These are phyloP conservation scores for Escallonia herrerae DNA, from an alignment of 129 eudicot genomes.

Conservation along the genomic window DNA sequence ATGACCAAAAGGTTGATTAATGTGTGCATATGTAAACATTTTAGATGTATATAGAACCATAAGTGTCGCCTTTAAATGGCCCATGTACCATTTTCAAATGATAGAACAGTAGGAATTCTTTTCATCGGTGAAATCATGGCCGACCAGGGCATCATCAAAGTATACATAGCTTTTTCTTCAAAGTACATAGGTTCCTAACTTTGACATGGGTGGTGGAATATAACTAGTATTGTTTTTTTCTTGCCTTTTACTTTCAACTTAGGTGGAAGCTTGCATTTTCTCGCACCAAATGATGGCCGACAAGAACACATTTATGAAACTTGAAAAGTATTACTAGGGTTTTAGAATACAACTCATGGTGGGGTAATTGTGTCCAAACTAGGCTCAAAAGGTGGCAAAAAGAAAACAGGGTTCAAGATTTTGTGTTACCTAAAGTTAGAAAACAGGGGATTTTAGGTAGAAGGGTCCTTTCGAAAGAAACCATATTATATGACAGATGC, in stretches of 20 bases:
- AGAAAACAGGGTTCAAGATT: conserved; percentile 23
- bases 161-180: conserved; percentile 22
- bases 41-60: background rate
- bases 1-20: background rate
- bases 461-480: conserved; percentile 9
- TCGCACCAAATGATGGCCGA: conserved; percentile 42
- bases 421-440: conserved; percentile 30
- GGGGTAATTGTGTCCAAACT: conserved; percentile 40
- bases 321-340: conserved; percentile 10
- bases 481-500: background rate
- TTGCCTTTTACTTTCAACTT: conserved; percentile 11
- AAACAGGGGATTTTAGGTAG: conserved; percentile 3
- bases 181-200: conserved; percentile 18
- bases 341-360: conserved; percentile 22
- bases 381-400: conserved; percentile 7
- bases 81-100: background rate
- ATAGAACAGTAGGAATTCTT: background rate
- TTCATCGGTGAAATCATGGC: conserved; percentile 28
- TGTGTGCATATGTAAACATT: no score
- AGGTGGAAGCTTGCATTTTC: conserved; percentile 12
- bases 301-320: conserved; percentile 38
- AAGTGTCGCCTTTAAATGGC: no score
- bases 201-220: conserved; percentile 12
- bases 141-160: conserved; percentile 35
- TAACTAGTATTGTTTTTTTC: background rate